Evolutionary conservation across 495 filamentous ascomycete genomes (phyloP), one percentile per base, ranked within the genome.

Genomic region (Tuber calosporum): DNA sequence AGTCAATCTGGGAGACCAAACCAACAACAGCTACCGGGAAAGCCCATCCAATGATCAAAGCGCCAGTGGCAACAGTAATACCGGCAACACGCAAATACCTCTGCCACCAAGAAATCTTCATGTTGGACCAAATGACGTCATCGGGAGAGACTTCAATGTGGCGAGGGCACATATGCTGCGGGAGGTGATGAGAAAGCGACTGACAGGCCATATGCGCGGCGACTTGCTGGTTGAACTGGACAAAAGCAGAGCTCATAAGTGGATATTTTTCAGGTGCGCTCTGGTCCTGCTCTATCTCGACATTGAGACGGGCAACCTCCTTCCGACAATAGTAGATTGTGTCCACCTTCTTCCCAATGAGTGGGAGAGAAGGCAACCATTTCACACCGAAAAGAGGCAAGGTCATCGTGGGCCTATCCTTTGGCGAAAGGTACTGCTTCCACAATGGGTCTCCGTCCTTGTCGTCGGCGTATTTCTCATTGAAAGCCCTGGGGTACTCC

Each of bases 181-280:
- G 96, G 8, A 95, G 82, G 79, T 99, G 95, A 79, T 98, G 94
- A 66, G 89, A 93, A 75, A 97, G 88, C 37, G 93, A 87, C 82
- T 99, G 95, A 82, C 93, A 97, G 73, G 94, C 94, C 95, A 99
- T 98, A 79, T 99, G 95, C 2, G 95, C 95, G 11, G 94, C 93
- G 7, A 97, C 92, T 83, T 99, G 95, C 79, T 97, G 92, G 78
- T 98, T 97, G 86, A 99, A 99, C 82, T 99, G 95, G 71, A 99
- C 93, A 79, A 99, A 99, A 20, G 95, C 95, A 19, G 96, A 97
- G 79, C 93, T 97, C 94, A 99, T 97, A 71, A 94, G 84, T 2
- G 95, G 96, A 74, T 91, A 99, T 40, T 89, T 89, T 77, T 97
- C 94, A 0, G 91, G 92, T 42, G 93, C 86, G 76, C 90, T 85